Percentiles rank a stretch among this genome's conserved stretches.
These are phyloP conservation scores for Saturnispora mendoncae DNA, from an alignment of 805 yeast species.

Conservation along the genomic window DNA sequence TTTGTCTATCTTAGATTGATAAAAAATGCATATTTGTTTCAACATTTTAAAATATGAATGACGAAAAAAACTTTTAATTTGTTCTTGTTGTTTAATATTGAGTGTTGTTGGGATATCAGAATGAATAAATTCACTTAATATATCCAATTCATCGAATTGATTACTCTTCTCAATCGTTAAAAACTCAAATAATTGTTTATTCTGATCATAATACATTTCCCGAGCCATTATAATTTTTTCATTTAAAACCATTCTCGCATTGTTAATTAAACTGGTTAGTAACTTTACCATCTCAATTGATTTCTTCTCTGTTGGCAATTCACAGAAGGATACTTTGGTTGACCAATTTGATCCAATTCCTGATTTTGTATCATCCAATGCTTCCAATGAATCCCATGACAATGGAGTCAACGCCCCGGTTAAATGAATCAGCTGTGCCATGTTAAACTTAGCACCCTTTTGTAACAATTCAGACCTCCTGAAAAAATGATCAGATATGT, in stretches of 20 bases:
- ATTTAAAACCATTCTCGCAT: constrained; percentile 23
- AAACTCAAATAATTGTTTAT: constrained; percentile 17
- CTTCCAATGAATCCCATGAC: constrained; percentile 29
- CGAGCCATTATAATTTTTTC: constrained; percentile 17
- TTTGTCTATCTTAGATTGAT: constrained; percentile 18
- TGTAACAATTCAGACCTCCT: constrained; percentile 32
- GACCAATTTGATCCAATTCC: constrained; percentile 10
- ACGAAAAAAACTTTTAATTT: constrained; percentile 17
- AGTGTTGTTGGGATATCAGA: constrained; percentile 4
- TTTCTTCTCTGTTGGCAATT: constrained; percentile 23
- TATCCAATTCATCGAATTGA: constrained; percentile 11
- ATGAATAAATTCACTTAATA: constrained; percentile 10
- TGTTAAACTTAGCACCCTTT: constrained; percentile 36
- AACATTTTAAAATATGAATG: constrained; percentile 20
- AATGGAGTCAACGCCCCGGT: constrained; percentile 31
- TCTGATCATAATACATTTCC: constrained; percentile 11
- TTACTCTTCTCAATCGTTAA: background rate
- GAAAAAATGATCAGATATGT: constrained; percentile 32
- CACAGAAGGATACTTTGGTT: background rate
- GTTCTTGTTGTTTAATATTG: constrained; percentile 17
- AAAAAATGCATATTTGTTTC: constrained; percentile 9
- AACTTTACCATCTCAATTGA: constrained; percentile 21
- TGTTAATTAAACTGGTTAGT: constrained; percentile 23
- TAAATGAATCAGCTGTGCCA: constrained; percentile 32
- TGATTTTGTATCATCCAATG: constrained; percentile 21